Conservation (phyloP, 2,329 filamentous ascomycete species). For the Ascosphaera acerosa region DNA sequence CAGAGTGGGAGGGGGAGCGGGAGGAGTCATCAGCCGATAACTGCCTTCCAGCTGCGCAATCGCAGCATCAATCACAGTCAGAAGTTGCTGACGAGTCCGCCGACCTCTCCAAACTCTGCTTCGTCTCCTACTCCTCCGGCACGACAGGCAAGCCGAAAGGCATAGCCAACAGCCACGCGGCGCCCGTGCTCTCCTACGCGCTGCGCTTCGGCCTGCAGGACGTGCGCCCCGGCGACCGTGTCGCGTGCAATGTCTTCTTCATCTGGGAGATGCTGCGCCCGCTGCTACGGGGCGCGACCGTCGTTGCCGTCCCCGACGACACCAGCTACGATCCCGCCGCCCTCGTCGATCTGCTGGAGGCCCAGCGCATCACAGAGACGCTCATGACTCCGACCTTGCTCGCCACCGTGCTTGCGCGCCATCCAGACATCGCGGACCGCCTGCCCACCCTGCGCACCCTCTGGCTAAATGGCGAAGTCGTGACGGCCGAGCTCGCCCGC, state of each 20-base stretch:
- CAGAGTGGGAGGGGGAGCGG: slow-evolving; percentile 5
- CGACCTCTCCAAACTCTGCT: slow-evolving; percentile 48
- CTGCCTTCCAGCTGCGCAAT: neutral
- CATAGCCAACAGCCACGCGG: slow-evolving; percentile 54
- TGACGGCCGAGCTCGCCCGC: slow-evolving; percentile 49
- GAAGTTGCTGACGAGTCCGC: slow-evolving; percentile 18
- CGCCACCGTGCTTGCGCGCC: slow-evolving; percentile 44
- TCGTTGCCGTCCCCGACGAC: slow-evolving; percentile 49
- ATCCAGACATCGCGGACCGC: slow-evolving; percentile 36
- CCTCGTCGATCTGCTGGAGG: slow-evolving; percentile 42
- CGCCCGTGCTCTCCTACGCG: slow-evolving; percentile 48
- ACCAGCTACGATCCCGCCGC: slow-evolving; percentile 52
- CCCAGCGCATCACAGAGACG: slow-evolving; percentile 47
- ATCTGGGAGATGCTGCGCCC: slow-evolving; percentile 66
- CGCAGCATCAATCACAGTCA: neutral
- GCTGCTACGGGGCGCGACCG: slow-evolving; percentile 48
- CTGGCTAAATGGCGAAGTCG: slow-evolving; percentile 65
- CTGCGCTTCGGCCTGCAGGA: slow-evolving; percentile 46
- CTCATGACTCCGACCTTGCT: slow-evolving; percentile 64
- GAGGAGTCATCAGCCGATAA: neutral
- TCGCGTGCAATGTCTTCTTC: slow-evolving; percentile 76
- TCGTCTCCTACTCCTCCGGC: slow-evolving; percentile 59
- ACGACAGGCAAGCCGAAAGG: slow-evolving; percentile 61
- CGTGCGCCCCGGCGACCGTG: slow-evolving; percentile 43
- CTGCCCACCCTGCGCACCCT: slow-evolving; percentile 42